A percentile compares a stretch with the other conserved stretches of the same genome.
Evolutionary conservation across 2,329 filamentous ascomycete genomes (phyloP).

Genomic region (Fusarium phyllophilum): DNA sequence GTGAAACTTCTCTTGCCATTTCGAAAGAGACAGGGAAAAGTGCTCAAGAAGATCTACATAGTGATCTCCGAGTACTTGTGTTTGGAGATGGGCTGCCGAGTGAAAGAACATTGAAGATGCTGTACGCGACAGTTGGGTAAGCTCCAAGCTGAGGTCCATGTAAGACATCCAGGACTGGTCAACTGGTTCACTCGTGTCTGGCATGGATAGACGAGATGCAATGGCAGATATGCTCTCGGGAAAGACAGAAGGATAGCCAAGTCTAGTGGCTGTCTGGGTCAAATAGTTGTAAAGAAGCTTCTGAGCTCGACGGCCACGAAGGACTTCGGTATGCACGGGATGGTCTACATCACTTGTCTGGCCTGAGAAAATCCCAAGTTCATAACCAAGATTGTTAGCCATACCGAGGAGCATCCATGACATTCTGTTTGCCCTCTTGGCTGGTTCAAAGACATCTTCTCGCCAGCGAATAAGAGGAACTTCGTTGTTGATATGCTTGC

Average conservation of each 20-base stretch:
- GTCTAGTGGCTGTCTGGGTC: conserved; percentile 26
- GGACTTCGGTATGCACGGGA: neutral
- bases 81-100: conserved; percentile 26
- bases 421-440: conserved; percentile 41
- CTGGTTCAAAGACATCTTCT: conserved; percentile 42
- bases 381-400: conserved; percentile 34
- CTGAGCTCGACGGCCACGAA: conserved; percentile 13
- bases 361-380: conserved; percentile 33
- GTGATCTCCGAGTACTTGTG: conserved; percentile 28
- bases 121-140: conserved; percentile 29
- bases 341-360: neutral
- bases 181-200: neutral
- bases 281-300: conserved; percentile 36
- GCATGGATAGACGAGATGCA: neutral
- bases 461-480: conserved; percentile 38
- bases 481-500: conserved; percentile 31
- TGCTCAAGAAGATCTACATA: conserved; percentile 33
- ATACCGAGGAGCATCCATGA: conserved; percentile 44
- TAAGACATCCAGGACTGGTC: conserved; percentile 16
- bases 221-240: conserved; percentile 13
- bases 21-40: conserved; percentile 19
- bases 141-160: conserved; percentile 31
- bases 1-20: conserved; percentile 27
- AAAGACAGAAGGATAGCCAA: conserved; percentile 17
- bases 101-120: conserved; percentile 39